phyloP scores from a whole-genome alignment of 2,329 filamentous ascomycete species.

The Cercospora citrullina region DNA sequence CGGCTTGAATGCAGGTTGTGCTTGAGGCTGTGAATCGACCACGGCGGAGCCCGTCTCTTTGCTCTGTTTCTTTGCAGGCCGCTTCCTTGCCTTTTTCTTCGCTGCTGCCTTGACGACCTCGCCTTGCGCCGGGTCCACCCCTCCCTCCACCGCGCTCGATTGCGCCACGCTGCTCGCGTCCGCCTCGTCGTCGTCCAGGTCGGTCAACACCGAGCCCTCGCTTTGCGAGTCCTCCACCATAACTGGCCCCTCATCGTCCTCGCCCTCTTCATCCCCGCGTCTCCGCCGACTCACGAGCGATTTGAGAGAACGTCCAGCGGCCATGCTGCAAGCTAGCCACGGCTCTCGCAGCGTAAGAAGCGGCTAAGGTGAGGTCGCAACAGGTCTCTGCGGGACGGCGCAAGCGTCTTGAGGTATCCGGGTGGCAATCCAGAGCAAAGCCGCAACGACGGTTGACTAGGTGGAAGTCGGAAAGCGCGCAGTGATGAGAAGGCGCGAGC shows the following conservation, averaged over 20 bases:
- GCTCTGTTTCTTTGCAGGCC: conserved; percentile 31
- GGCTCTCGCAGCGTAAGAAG: conserved; percentile 9
- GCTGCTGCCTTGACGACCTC: conserved; percentile 30
- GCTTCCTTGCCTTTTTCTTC: conserved; percentile 39
- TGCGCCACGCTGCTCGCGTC: conserved; percentile 31
- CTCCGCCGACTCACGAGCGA: conserved; percentile 67
- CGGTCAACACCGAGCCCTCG: conserved; percentile 59
- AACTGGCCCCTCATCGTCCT: conserved; percentile 59
- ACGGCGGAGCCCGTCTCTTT: conserved; percentile 32
- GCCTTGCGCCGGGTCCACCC: conserved; percentile 14
- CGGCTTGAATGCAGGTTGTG: conserved; percentile 41
- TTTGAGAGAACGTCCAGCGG: conserved; percentile 57
- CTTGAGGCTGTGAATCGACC: conserved; percentile 19
- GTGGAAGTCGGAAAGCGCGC: conserved; percentile 11
- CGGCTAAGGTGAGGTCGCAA: conserved; percentile 13
- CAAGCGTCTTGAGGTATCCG: not conserved
- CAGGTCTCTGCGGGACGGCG: not conserved
- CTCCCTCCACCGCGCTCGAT: conserved; percentile 28
- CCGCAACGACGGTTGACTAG: not conserved
- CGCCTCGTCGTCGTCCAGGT: conserved; percentile 55
- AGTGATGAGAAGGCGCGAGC: conserved; percentile 6
- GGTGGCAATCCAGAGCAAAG: not conserved
- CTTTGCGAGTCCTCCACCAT: conserved; percentile 64
- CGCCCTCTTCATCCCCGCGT: conserved; percentile 68
- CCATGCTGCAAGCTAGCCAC: conserved; percentile 44